Base-by-base conservation (phyloP, 2,329 filamentous ascomycete species). In the Penicillium sp. region DNA sequence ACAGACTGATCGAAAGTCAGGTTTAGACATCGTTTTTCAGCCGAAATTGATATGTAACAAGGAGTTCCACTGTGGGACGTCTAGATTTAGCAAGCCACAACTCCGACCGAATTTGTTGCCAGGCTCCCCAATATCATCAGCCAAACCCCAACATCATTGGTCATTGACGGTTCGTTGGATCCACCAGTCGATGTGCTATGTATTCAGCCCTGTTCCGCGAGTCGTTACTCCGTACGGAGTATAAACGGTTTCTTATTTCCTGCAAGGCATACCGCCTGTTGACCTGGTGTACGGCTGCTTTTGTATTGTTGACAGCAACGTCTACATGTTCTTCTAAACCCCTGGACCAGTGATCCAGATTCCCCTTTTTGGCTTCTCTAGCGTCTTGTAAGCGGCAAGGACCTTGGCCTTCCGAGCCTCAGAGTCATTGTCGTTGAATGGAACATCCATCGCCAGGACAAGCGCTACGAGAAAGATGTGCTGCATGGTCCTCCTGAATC, bases 31-130 rank as follows among this genome's bases (percentile, higher is more conserved):
- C 5, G 4, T 25, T 31, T 17, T 45, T 9, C 46, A 33, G 22
- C 50, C 46, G 30, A 60, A 61, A 48, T 61, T 55, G 16, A 64
- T 52, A 54, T 63, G 58, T 22, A 62, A 41, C 35, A 62, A 50
- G 16, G 58, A 56, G 50, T 56, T 64, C 57, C 61, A 61, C 55
- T 64, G 57, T 36, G 53, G 57, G 17, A 55, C 55, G 37, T 64
- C 58, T 35, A 64, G 40, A 43, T 61, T 55, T 17, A 56, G 55
- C 38, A 52, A 55, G 59, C 61, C 55, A 59, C 56, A 50, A 60
- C 8, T 62, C 57, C 3, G 48, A 59, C 60, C 51, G 61, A 10
- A 64, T 38, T 25, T 56, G 56, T 36, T 61, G 49, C 61, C 58
- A 61, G 14, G 45, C 52, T 60, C 37, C 25, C 30, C 46, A 14